A percentile compares a stretch with the other conserved stretches of the same genome.
Conservation (phyloP, 306 rosid genomes). For the Rosa multiflora region DNA sequence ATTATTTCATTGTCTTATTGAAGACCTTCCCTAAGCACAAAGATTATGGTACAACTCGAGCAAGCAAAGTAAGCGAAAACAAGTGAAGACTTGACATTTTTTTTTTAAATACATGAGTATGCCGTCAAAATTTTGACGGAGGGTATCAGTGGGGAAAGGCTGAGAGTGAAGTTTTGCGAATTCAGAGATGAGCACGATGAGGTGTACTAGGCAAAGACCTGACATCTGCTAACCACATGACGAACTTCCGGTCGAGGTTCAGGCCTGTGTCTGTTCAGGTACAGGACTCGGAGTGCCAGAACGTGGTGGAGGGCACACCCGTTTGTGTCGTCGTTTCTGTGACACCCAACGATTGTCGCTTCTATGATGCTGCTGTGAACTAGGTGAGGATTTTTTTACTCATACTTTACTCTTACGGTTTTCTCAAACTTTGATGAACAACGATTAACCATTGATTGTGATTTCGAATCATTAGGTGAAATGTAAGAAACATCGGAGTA, state of each 20-base stretch:
- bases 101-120: too few relatives aligned
- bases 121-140: too few relatives aligned
- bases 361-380: conserved; percentile 42
- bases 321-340: conserved; percentile 37
- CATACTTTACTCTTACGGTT: too few relatives aligned
- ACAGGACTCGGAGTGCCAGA: conserved; percentile 43
- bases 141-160: not conserved
- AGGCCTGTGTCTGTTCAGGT: conserved; percentile 38
- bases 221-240: conserved; percentile 13
- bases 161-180: conserved; percentile 28
- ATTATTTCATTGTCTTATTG: too few relatives aligned
- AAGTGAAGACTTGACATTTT: too few relatives aligned
- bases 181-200: conserved; percentile 21
- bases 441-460: not conserved
- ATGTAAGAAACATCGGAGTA: conserved; percentile 36
- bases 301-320: conserved; percentile 15
- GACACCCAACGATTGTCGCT: conserved; percentile 31
- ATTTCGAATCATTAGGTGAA: conserved; percentile 39
- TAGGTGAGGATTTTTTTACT: conserved; percentile 16
- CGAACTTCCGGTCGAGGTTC: conserved; percentile 30
- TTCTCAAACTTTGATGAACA: too few relatives aligned
- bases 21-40: too few relatives aligned
- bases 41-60: too few relatives aligned
- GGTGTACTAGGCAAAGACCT: conserved; percentile 12
- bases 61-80: too few relatives aligned